Evolutionary conservation across 495 filamentous ascomycete genomes (phyloP), one percentile per base, ranked within the genome.

Genomic region (Bombardia bombarda): DNA sequence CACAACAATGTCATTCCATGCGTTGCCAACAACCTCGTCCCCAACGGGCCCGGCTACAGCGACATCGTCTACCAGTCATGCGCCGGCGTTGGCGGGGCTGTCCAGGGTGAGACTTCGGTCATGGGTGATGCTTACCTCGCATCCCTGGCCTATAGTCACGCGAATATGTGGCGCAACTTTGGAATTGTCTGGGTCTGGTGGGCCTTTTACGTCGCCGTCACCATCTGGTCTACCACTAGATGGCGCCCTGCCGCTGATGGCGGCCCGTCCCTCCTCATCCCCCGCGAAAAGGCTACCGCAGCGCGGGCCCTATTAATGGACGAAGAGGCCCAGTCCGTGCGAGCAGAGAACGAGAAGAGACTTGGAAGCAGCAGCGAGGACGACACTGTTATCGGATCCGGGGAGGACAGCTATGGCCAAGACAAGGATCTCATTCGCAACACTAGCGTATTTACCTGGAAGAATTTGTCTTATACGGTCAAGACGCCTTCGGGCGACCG

Each of bases 121-220:
- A 47, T 68, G 2, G 86, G 86, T 3, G 59, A 68, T 16, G 62
- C 70, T 19, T 90, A 87, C 49, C 50, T 89, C 7, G 50, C 58
- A 14, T 69, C 68, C 16, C 80, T 79, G 47, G 57, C 72, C 18
- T 89, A 87, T 52, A 73, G 69, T n/a, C 73, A 77, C 4, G 49
- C 55, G 21, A 76, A 90, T 54, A 57, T 88, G 8, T 90, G 86
- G 86, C 75, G 86, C n/a, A 88, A 90, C 57, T 84, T 85, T 49
- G 84, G 82, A 36, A 81, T 88, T 26, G 46, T 87, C 41, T 71
- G 85, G 33, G 80, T 75, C 13, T 86, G 82, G 43, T 78, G 69
- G 16, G 70, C 80, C 16, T 60, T 84, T 3, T 87, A 85, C 45
- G 73, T 89, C 38, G 43, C 77, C 28, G 61, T 87, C 30, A 86